Percentiles rank a stretch among this genome's conserved stretches.
Conservation (phyloP, 768 basidiomycete species). For the Amanita molliuscula region DNA sequence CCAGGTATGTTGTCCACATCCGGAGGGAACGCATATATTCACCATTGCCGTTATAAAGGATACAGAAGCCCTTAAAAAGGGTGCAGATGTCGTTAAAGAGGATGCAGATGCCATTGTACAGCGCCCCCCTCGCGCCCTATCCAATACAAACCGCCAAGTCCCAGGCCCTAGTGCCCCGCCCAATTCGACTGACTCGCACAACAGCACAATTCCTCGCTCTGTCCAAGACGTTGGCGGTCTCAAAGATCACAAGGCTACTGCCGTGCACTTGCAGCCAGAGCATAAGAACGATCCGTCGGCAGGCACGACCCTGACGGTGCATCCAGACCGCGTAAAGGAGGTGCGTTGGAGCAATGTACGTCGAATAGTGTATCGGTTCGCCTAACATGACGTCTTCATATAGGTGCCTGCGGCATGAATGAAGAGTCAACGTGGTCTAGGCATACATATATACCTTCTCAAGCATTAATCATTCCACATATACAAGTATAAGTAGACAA, state of each 20-base stretch:
- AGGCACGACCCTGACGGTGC: not conserved
- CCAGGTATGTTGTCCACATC: slow-evolving; percentile 1
- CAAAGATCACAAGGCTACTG: not conserved
- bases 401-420: not conserved
- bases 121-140: not conserved
- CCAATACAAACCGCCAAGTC: not conserved
- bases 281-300: not conserved
- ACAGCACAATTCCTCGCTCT: not conserved
- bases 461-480: not conserved
- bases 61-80: too few relatives aligned
- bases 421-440: too few relatives aligned
- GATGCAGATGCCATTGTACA: not conserved
- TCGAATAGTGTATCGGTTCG: too few relatives aligned
- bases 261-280: not conserved
- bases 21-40: not conserved
- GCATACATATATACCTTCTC: not conserved
- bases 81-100: not conserved
- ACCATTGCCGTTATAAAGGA: not conserved
- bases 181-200: not conserved
- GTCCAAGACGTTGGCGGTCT: not conserved
- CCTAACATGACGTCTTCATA: not conserved
- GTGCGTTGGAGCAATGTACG: too few relatives aligned
- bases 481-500: not conserved
- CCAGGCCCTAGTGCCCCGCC: not conserved
- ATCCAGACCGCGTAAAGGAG: not conserved